Conservation (phyloP, 768 basidiomycete species). For the Trametes punicea region DNA sequence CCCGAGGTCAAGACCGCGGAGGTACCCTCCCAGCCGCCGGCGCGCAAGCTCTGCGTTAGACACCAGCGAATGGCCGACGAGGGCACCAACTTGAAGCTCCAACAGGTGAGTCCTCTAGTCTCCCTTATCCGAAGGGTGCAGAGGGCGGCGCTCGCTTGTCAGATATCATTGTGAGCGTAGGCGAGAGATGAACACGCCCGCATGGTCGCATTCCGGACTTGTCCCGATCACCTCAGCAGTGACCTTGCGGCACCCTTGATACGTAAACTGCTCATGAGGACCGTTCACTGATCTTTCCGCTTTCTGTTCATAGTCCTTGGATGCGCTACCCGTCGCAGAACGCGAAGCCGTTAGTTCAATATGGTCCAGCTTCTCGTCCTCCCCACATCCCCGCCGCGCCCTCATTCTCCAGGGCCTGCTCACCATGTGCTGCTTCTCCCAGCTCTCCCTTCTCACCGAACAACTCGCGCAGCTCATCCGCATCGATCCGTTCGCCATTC, state of each 20-base stretch:
- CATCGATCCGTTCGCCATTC: slow-evolving; percentile 87
- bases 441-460: slow-evolving; percentile 93
- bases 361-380: slow-evolving; percentile 97
- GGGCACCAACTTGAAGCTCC: slow-evolving; percentile 87
- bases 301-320: slow-evolving; percentile 63
- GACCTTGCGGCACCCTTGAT: not conserved
- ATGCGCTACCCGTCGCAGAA: slow-evolving; percentile 81
- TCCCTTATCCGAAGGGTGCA: not conserved
- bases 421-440: slow-evolving; percentile 99
- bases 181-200: not conserved
- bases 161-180: slow-evolving; percentile 2
- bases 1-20: not conserved
- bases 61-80: slow-evolving; percentile 98
- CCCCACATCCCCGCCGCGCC: slow-evolving; percentile 84
- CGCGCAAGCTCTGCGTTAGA: slow-evolving; percentile 82
- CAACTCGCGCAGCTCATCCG: slow-evolving; percentile 90
- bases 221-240: not conserved
- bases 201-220: slow-evolving; percentile 1
- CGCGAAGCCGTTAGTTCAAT: slow-evolving; percentile 85
- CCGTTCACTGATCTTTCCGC: not conserved
- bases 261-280: not conserved
- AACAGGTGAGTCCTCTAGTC: slow-evolving; percentile 58
- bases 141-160: not conserved
- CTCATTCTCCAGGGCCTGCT: slow-evolving; percentile 95
- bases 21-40: slow-evolving; percentile 33